These are phyloP conservation scores for Citropsis articulata DNA, from an alignment of 345 rosid genomes.

Conservation along the genomic window DNA sequence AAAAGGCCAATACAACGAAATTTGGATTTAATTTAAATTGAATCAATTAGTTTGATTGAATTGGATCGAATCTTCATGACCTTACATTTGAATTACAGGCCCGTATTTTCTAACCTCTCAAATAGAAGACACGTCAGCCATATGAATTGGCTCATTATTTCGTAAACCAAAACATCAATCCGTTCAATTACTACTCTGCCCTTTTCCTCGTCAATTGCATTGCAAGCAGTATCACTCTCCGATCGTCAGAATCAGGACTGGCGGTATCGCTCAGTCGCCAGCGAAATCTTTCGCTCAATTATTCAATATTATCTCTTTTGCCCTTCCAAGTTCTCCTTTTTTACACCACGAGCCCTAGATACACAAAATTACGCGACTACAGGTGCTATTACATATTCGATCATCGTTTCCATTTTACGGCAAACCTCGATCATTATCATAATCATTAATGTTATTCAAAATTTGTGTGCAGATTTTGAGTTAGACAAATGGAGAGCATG, in stretches of 20 bases:
- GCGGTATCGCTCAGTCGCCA: background rate
- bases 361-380: background rate
- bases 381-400: background rate
- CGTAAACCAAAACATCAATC: background rate
- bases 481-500: conserved; percentile 26
- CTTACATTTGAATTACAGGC: rapidly evolving
- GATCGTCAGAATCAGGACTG: background rate
- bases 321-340: background rate
- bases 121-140: background rate
- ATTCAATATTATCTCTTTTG: background rate
- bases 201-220: background rate
- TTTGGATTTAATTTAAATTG: no score
- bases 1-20: no score
- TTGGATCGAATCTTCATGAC: no score
- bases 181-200: background rate
- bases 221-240: background rate
- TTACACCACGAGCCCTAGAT: background rate
- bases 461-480: conserved; percentile 3
- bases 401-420: background rate
- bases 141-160: background rate
- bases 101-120: background rate
- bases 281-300: background rate
- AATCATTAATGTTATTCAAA: conserved; percentile 13
- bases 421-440: background rate
- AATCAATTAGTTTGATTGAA: no score